Base-by-base conservation (phyloP, 2,329 filamentous ascomycete species). In the Plectosphaerella sp. region DNA sequence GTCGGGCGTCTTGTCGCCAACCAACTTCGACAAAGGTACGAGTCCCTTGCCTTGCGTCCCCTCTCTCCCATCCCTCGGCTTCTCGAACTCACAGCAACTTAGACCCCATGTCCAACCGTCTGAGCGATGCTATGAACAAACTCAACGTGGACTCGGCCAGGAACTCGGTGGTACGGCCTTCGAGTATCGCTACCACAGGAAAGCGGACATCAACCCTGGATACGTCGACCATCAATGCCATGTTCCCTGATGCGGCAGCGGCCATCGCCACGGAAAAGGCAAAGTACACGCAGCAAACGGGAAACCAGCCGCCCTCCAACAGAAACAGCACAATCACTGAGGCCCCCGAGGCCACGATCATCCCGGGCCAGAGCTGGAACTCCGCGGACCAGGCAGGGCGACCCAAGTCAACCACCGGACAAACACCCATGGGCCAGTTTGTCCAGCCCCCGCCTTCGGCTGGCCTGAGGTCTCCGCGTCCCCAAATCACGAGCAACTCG, bases 231-330 rank as follows among this genome's bases (percentile, higher is more conserved):
- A 97, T 99, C 72, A 96, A 96, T 71, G 91, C 91, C 63, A 97
- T 99, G 94, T 99, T 99, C 69, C 94, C 94, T 7, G 94, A 99
- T 74, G 94, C 94, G 45, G 94, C 94, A 14, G 93, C 93, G 42
- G 94, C 94, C n/a, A 97, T 99, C 68, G 93, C 93, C 24, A 96
- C 94, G 55, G 93, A 99, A 71, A 97, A 97, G 76, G 93, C 92
- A 53, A 95, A 97, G 68, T 97, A 95, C 66, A 95, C 92, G 16
- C 92, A 97, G 69, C 89, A 96, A 67, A 96, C 92, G 4, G 94
- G 93, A 54, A 91, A 92, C 58, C 86, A 87, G 20, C 91, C 92
- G 4, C 84, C 89, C 1, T 97, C 94, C 20, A 96, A 96, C 76
- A 86, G 94, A 54, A 97, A 97, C 74, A 97, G 93, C 69, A 79